Conservation (phyloP, 495 filamentous ascomycete genomes). For the Chaetomium cochliodes region DNA sequence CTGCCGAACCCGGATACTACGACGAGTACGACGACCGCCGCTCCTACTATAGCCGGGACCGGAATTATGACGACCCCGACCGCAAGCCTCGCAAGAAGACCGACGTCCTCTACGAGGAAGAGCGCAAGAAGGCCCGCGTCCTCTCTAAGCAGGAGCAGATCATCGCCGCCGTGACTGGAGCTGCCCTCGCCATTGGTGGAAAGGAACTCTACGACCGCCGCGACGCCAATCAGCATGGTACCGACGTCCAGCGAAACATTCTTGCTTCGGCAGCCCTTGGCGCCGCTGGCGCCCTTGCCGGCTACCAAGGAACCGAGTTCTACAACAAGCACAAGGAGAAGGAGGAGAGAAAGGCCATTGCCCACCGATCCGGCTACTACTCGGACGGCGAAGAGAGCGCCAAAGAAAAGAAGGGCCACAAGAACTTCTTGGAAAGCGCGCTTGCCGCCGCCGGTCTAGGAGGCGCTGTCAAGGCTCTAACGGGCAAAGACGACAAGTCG, state of each 20-base stretch:
- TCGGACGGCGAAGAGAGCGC: slow-evolving; percentile 53
- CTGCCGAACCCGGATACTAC: slow-evolving; percentile 48
- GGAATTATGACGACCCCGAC: slow-evolving; percentile 50
- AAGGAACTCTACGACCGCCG: slow-evolving; percentile 59
- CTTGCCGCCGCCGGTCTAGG: slow-evolving; percentile 67
- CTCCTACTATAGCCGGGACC: slow-evolving; percentile 43
- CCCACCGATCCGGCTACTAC: slow-evolving; percentile 51
- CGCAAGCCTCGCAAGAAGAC: slow-evolving; percentile 39
- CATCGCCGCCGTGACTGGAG: slow-evolving; percentile 54
- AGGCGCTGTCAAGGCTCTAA: slow-evolving; percentile 56
- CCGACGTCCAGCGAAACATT: slow-evolving; percentile 50
- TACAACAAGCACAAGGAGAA: slow-evolving; percentile 53
- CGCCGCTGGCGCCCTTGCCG: slow-evolving; percentile 55
- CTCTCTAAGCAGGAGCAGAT: slow-evolving; percentile 59
- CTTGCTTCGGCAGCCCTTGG: slow-evolving; percentile 54
- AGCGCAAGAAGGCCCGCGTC: slow-evolving; percentile 46
- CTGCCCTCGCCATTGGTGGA: slow-evolving; percentile 51
- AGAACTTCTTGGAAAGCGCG: slow-evolving; percentile 71
- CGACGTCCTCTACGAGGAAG: slow-evolving; percentile 43
- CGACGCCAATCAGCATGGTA: slow-evolving; percentile 47
- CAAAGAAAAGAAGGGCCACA: slow-evolving; percentile 55
- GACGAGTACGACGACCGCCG: slow-evolving; percentile 46
- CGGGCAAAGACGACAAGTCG: slow-evolving; percentile 52
- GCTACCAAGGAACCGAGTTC: slow-evolving; percentile 53
- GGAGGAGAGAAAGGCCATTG: slow-evolving; percentile 48